Percentiles rank a stretch among this genome's conserved stretches.
These are phyloP conservation scores for Dipteronia dyeriana DNA, from an alignment of 345 rosid species.

Conservation along the genomic window DNA sequence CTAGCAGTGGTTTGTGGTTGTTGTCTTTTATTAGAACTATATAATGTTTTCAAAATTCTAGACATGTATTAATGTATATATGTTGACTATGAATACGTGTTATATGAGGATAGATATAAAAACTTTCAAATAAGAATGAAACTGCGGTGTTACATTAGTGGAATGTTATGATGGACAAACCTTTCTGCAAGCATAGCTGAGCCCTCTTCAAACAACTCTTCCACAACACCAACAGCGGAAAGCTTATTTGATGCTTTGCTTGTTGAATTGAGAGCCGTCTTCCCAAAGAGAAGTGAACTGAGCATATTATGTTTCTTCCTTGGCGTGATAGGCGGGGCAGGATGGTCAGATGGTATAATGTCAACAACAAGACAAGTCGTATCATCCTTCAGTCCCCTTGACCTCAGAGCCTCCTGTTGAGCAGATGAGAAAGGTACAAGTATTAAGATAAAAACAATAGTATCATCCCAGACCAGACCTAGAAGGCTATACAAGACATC, in stretches of 20 bases:
- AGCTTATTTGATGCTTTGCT: conserved; percentile 76
- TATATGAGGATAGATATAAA: background rate
- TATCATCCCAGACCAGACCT: background rate
- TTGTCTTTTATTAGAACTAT: background rate
- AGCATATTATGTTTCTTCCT: conserved; percentile 72
- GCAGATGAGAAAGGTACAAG: conserved; percentile 14
- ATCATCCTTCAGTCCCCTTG: conserved; percentile 98
- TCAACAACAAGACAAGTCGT: conserved; percentile 99
- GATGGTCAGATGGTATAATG: conserved; percentile 82
- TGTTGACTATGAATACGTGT: background rate
- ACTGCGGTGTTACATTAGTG: background rate
- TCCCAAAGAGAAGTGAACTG: conserved; percentile 64
- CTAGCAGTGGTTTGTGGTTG: background rate
- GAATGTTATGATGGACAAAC: conserved; percentile 34
- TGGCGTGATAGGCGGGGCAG: conserved; percentile 62
- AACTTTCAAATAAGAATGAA: background rate
- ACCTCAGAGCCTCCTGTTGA: conserved; percentile 86
- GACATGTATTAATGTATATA: background rate
- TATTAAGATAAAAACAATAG: conserved; percentile 16
- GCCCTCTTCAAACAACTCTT: conserved; percentile 99
- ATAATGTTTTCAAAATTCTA: background rate
- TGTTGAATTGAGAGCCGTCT: conserved; percentile 43
- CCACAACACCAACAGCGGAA: conserved; percentile 90
- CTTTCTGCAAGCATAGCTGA: conserved; percentile 96
- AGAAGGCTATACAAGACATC: conserved; percentile 15